phyloP scores from a whole-genome alignment of 2,329 filamentous ascomycete species.

The Exophiala xenobiotica region DNA sequence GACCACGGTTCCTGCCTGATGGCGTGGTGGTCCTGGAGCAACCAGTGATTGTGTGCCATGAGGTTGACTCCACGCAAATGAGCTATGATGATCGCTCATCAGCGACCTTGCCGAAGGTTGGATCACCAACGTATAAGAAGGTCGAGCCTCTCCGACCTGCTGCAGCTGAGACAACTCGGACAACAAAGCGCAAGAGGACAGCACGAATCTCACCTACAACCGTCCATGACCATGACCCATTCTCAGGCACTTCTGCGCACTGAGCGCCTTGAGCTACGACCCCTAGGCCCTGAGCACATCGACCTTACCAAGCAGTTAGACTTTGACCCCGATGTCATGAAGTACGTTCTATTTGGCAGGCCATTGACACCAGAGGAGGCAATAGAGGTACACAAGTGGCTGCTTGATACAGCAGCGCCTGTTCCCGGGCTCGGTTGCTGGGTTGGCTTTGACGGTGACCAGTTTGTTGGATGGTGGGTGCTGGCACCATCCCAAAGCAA shows the following conservation, averaged over 20 bases:
- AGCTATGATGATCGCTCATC: no score
- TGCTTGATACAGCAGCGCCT: neutral
- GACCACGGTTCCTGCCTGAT: no score
- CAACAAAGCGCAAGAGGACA: no score
- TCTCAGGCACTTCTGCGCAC: neutral
- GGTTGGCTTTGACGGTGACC: neutral
- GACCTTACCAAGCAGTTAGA: neutral
- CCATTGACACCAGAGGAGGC: conserved; percentile 2
- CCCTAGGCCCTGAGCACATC: neutral
- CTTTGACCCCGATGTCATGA: conserved; percentile 4
- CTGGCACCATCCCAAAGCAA: conserved; percentile 1
- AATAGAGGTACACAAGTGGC: conserved; percentile 1
- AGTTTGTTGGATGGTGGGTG: conserved; percentile 5
- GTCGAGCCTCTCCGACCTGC: no score
- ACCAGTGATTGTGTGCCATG: neutral
- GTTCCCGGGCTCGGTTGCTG: neutral
- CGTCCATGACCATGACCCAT: neutral
- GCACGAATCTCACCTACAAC: no score
- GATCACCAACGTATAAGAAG: no score
- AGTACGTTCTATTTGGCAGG: neutral
- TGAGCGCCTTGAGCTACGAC: conserved; percentile 1
- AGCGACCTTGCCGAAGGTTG: no score
- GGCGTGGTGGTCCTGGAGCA: no score
- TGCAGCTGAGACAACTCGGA: no score
- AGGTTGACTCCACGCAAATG: neutral